Evolutionary conservation across 805 yeast genomes (phyloP), one percentile per base, ranked within the genome.

Genomic region (Starmera quercuum): DNA sequence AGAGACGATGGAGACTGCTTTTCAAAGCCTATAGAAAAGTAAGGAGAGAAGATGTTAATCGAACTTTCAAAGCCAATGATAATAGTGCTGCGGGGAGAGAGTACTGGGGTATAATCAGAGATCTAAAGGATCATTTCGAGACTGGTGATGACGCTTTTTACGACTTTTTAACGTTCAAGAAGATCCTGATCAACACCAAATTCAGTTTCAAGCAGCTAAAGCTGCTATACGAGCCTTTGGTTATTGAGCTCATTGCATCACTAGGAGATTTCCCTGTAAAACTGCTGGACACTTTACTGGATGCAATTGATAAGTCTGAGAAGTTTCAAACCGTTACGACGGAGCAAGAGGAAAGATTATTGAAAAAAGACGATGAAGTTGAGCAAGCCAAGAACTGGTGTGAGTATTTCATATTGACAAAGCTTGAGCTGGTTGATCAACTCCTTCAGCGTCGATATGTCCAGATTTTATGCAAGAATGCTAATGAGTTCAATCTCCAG

Each of bases 21-120:
- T 51, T 77, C 32, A 69, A 73, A 39, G 51, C 47, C 4, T 73
- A 70, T 55, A 68, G 77, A 46, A 64, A 71, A 33, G 53, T 73
- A 9, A 53, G 83, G 23, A 66, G 72, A 40, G 56, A 58, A 18
- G 63, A 73, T 38, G 47, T 73, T 20, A 54, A 52, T 27, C 55
- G 45, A 24, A 36, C 58, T 10, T 55, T 59, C 38, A 68, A 66
- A 40, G 53, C 30, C 33, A 75, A 73, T 5, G 74, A 68, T 39
- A 54, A 67, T 1, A 47, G 62, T 12, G 68, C 59, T 17, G 47
- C 40, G 3, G 75, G 73, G 0, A 40, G 38, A n/a, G 61, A 58
- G 40, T 68, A 66, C 41, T 64, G 73, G 73, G 51, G 46, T 18
- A 49, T 62, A 4, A 46, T 70, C 22, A 52, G 56, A 8, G 31